Conservation (phyloP, 2,329 filamentous ascomycete species). For the Xenoacremonium recifei region DNA sequence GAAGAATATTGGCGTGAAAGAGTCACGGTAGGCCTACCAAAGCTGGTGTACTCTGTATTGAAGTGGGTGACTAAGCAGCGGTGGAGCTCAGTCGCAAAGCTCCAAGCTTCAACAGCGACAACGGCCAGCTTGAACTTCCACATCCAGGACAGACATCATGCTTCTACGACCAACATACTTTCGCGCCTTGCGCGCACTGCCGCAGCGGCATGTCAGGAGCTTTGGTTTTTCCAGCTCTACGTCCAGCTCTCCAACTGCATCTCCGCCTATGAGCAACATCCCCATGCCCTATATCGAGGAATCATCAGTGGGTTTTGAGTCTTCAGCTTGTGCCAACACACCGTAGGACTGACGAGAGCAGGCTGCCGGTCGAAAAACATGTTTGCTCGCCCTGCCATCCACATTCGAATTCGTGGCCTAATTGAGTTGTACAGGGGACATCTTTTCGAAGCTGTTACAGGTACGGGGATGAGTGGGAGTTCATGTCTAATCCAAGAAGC, state of each 20-base stretch:
- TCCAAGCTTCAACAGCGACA: slow-evolving; percentile 16
- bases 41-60: too few species aligned
- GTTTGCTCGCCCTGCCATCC: slow-evolving; percentile 42
- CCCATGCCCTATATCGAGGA: slow-evolving; percentile 59
- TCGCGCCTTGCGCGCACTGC: slow-evolving; percentile 33
- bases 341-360: slow-evolving; percentile 41
- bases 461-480: slow-evolving; percentile 37
- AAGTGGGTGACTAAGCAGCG: too few species aligned
- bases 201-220: slow-evolving; percentile 34
- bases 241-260: slow-evolving; percentile 20
- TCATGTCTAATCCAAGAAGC: background rate
- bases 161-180: slow-evolving; percentile 29
- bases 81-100: slow-evolving; percentile 8
- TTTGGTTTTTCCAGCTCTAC: slow-evolving; percentile 44
- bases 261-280: slow-evolving; percentile 39
- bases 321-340: background rate
- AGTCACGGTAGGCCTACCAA: too few species aligned
- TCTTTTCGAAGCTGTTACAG: slow-evolving; percentile 78
- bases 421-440: slow-evolving; percentile 64
- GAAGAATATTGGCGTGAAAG: too few species aligned
- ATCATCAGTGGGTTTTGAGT: slow-evolving; percentile 34
- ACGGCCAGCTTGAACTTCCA: background rate
- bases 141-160: too few species aligned
- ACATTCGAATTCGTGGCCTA: slow-evolving; percentile 9
- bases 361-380: slow-evolving; percentile 76